A percentile compares a stretch with the other conserved stretches of the same genome.
These are phyloP conservation scores for Andrographis paniculata DNA, from an alignment of 305 asterid species.

Conservation along the genomic window DNA sequence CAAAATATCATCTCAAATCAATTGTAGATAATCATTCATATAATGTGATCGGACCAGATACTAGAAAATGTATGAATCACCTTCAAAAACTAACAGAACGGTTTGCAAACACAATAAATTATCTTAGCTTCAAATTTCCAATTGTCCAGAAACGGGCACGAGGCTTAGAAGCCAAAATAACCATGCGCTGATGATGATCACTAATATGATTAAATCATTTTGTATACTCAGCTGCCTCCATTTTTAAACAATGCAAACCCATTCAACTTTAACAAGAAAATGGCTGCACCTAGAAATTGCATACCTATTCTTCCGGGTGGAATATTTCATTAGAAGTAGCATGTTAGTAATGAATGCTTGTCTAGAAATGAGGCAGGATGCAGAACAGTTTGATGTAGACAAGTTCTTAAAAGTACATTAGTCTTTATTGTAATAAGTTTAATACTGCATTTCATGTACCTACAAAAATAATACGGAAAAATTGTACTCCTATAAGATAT, in stretches of 20 bases:
- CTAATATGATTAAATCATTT: too few species aligned
- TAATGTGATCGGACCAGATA: constrained; percentile 12
- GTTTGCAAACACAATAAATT: constrained; percentile 9
- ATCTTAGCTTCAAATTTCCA: too few species aligned
- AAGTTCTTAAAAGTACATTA: not conserved
- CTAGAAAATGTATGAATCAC: constrained; percentile 8
- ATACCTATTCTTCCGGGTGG: too few species aligned
- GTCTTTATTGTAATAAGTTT: not conserved
- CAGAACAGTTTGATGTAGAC: not conserved
- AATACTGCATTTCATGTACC: not conserved
- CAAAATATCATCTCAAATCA: constrained; percentile 7
- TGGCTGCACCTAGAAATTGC: too few species aligned
- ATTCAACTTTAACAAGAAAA: too few species aligned
- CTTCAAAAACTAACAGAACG: constrained; percentile 3
- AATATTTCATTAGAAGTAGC: not conserved
- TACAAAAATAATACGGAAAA: too few species aligned
- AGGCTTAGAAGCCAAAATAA: too few species aligned
- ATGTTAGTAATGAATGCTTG: not conserved
- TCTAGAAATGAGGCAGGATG: not conserved
- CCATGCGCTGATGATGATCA: too few species aligned
- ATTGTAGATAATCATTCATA: constrained; percentile 1
- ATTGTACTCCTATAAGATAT: too few species aligned
- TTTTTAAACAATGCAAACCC: too few species aligned
- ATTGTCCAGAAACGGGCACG: too few species aligned
- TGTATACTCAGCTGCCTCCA: too few species aligned